Evolutionary conservation across 306 rosid genomes (phyloP), one percentile per base, ranked within the genome.

Genomic region (Pterocarpus santalinus): DNA sequence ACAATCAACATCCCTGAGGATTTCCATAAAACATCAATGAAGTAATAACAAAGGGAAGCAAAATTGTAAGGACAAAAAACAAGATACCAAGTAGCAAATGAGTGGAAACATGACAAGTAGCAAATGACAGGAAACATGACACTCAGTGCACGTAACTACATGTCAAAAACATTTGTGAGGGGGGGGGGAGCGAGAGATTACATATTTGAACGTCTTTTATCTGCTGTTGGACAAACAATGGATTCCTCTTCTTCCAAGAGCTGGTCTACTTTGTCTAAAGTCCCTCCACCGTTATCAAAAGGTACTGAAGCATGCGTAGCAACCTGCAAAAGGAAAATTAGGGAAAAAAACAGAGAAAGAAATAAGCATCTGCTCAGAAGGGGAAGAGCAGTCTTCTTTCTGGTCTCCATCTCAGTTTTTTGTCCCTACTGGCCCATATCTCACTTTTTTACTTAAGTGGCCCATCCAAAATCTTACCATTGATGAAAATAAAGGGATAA

Each of bases 1-100:
- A 73, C 75, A 69, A 63, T 62, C 86, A 75, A 2, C 35, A 57
- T 56, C 89, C 91, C 97, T 93, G 90, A 85, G 66, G 89, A 84
- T 80, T 68, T 78, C 69, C 75, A 87, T 81, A 32, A 72, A 81
- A 69, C 53, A 81, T 88, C 79, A 64, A 73, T 75, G 61, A 85
- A 75, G 80, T 57, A 71, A 56, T 56, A 75, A 73, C 79, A 57
- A 81, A 78, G 58, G 80, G 83, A 79, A 53, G 67, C 51, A 64
- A 62, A 60, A 34, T 79, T 67, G n/a, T 53, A 30, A 35, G 49
- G 73, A 13, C 32, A 38, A 32, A 78, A 52, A 57, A 44, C 32
- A 52, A 63, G 36, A 80, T 44, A 53, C 43, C 32, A 66, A 60
- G 39, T 55, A 72, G 72, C 36, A 79, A 35, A 72, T 30, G 34